phyloP scores from a whole-genome alignment of 2,329 filamentous ascomycete genomes.

The Rutstroemia sydowiana region DNA sequence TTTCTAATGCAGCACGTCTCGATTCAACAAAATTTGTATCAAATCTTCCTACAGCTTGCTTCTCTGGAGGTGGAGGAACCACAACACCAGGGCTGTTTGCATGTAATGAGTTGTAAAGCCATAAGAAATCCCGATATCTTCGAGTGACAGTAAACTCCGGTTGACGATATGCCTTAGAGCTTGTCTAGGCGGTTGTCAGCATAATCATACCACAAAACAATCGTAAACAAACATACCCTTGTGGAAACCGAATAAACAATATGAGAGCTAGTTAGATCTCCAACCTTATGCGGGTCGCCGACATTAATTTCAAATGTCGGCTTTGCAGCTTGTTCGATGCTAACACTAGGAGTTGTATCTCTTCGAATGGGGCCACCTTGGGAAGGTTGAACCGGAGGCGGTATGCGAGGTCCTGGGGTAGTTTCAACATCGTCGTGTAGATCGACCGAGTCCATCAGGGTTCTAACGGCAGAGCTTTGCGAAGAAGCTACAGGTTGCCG shows the following conservation, averaged over 20 bases:
- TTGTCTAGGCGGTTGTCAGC: conserved; percentile 52
- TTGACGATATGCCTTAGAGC: conserved; percentile 90
- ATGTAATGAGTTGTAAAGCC: conserved; percentile 93
- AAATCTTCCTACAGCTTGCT: conserved; percentile 93
- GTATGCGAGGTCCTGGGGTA: conserved; percentile 50
- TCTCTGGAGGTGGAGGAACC: conserved; percentile 92
- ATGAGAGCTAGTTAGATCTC: conserved; percentile 91
- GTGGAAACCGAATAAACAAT: conserved; percentile 96
- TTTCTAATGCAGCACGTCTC: conserved; percentile 81
- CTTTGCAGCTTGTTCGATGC: conserved; percentile 87
- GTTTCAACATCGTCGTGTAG: conserved; percentile 58
- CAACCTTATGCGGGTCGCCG: conserved; percentile 95
- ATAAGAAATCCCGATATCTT: conserved; percentile 92
- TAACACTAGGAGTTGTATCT: conserved; percentile 68
- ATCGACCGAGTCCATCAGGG: conserved; percentile 58
- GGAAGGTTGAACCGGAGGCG: conserved; percentile 55
- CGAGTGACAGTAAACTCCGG: conserved; percentile 89
- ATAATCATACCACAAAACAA: not conserved
- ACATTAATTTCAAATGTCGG: conserved; percentile 86
- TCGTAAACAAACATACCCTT: conserved; percentile 49
- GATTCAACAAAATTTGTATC: conserved; percentile 96
- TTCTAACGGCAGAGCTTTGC: conserved; percentile 38
- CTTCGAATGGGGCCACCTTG: conserved; percentile 44
- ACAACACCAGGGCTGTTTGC: conserved; percentile 92
- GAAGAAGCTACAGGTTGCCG: conserved; percentile 35